phyloP scores from a whole-genome alignment of 176 grass and related monocot genomes.

The Zoysia pacifica region DNA sequence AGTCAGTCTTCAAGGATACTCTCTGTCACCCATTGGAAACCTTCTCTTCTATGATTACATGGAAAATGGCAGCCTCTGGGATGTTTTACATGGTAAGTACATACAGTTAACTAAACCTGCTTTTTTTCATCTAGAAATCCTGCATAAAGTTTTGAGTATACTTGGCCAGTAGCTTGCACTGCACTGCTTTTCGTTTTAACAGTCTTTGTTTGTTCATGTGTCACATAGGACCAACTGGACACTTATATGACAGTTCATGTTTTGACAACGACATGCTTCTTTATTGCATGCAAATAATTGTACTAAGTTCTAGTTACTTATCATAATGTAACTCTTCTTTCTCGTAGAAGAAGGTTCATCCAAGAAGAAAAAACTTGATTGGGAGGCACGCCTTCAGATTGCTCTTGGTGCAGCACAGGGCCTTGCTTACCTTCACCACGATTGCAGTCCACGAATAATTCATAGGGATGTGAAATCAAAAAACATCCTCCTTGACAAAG shows the following conservation, averaged over 20 bases:
- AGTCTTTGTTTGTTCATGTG: conserved; percentile 32
- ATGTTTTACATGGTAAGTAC: conserved; percentile 93
- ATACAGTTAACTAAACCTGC: neutral
- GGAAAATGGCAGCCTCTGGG: conserved; percentile 98
- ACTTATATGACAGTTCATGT: neutral
- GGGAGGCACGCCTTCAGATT: conserved; percentile 72
- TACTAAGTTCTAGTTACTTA: too few relatives aligned
- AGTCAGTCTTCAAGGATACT: conserved; percentile 94
- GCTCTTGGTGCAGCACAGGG: conserved; percentile 89
- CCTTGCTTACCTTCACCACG: conserved; percentile 93
- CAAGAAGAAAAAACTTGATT: conserved; percentile 95
- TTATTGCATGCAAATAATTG: too few relatives aligned
- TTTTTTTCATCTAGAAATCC: neutral
- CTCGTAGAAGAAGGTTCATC: conserved; percentile 53
- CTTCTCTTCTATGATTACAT: conserved; percentile 98
- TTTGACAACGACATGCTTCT: too few relatives aligned
- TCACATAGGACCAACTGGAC: neutral
- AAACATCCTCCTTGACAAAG: conserved; percentile 92
- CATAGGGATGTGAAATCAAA: conserved; percentile 96
- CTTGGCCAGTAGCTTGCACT: too few relatives aligned
- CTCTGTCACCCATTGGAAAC: conserved; percentile 82
- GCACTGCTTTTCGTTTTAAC: neutral
- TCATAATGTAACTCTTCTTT: neutral
- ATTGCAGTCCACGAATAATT: conserved; percentile 91
- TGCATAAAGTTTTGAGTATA: neutral